These are phyloP conservation scores for Kwoniella dendrophila DNA, from an alignment of 768 basidiomycete genomes.

Conservation along the genomic window DNA sequence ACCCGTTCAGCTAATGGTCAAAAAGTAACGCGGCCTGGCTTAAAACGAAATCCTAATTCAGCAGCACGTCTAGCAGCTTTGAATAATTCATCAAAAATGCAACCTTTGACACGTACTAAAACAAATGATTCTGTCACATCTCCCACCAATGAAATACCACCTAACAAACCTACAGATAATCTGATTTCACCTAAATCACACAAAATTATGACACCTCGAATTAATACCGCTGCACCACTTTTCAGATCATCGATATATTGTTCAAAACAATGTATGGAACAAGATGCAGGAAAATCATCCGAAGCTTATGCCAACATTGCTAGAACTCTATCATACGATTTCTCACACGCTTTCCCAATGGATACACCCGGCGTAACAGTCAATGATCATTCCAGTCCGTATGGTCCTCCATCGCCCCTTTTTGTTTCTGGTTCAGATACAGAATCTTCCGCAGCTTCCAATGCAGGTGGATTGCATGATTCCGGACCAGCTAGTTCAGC, in stretches of 20 bases:
- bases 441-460: conserved; percentile 36
- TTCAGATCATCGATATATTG: conserved; percentile 47
- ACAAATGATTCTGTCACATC: conserved; percentile 25
- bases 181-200: conserved; percentile 9
- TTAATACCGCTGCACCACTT: conserved; percentile 9
- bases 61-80: conserved; percentile 38
- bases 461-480: conserved; percentile 17
- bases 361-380: conserved; percentile 25
- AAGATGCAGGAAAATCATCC: conserved; percentile 38
- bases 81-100: conserved; percentile 31
- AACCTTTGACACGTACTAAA: conserved; percentile 38
- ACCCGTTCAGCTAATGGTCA: conserved; percentile 45
- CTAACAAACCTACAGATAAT: conserved; percentile 2
- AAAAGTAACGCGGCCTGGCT: conserved; percentile 39
- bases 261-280: conserved; percentile 38
- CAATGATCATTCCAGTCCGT: conserved; percentile 23
- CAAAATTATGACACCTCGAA: conserved; percentile 9
- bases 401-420: conserved; percentile 47
- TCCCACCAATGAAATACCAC: not conserved
- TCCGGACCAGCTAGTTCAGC: conserved; percentile 40
- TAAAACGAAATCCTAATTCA: conserved; percentile 41
- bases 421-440: conserved; percentile 44
- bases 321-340: conserved; percentile 34
- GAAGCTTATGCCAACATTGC: conserved; percentile 34
- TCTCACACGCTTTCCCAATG: conserved; percentile 17